These are phyloP conservation scores for Entomortierella parvispora DNA, from an alignment of 192 early-diverging fungal genomes.

Conservation along the genomic window DNA sequence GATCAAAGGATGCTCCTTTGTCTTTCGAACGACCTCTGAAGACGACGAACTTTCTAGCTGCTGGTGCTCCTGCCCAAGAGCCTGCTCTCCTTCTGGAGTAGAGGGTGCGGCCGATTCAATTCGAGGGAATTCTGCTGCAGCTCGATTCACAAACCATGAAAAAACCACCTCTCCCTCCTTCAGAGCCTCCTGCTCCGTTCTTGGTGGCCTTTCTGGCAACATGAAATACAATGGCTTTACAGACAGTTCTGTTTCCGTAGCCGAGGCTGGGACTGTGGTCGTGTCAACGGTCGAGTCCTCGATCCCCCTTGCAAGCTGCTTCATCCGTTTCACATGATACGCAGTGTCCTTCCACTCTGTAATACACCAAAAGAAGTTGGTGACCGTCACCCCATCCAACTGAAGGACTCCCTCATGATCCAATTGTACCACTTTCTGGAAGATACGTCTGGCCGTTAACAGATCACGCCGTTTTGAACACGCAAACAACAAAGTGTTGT, in stretches of 20 bases:
- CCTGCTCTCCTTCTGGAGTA: too few relatives aligned
- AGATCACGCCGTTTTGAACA: constrained; percentile 82
- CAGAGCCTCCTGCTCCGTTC: constrained; percentile 41
- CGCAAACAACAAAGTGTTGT: constrained; percentile 82
- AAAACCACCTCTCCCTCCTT: constrained; percentile 39
- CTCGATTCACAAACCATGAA: constrained; percentile 50
- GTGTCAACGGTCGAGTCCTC: neutral
- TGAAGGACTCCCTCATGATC: constrained; percentile 56
- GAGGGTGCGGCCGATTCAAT: constrained; percentile 32
- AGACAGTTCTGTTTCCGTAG: constrained; percentile 17
- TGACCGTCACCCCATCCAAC: constrained; percentile 69
- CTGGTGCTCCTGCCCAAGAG: too few relatives aligned
- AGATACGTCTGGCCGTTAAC: constrained; percentile 70
- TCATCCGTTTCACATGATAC: constrained; percentile 6
- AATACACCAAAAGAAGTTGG: constrained; percentile 78
- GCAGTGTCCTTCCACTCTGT: constrained; percentile 60
- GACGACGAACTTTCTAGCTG: too few relatives aligned
- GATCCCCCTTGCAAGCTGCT: neutral
- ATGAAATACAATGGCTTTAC: constrained; percentile 23
- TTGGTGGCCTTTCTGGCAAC: constrained; percentile 9
- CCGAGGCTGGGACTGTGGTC: neutral
- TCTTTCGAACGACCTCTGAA: too few relatives aligned
- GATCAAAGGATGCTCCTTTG: neutral
- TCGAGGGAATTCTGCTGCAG: constrained; percentile 52
- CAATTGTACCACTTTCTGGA: constrained; percentile 65